Conservation (phyloP, 805 yeast genomes). For the Lipomyces oligophaga region DNA sequence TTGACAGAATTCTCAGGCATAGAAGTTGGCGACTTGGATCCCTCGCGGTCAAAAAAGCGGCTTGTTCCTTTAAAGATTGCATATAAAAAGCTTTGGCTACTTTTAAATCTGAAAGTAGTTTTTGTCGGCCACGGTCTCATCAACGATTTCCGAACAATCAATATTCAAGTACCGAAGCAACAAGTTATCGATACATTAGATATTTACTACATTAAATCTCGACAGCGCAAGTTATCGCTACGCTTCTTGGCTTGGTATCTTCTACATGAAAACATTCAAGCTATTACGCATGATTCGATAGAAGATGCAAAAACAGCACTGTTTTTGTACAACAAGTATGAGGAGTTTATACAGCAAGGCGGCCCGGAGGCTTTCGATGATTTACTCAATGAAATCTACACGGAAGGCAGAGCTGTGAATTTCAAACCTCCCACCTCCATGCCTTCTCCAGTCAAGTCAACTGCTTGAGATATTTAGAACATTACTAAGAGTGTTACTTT, state of each 20-base stretch:
- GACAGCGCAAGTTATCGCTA: slow-evolving; percentile 56
- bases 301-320: slow-evolving; percentile 93
- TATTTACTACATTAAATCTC: slow-evolving; percentile 59
- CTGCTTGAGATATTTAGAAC: no score
- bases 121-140: slow-evolving; percentile 93
- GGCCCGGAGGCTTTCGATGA: slow-evolving; percentile 47
- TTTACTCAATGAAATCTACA: slow-evolving; percentile 62
- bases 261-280: slow-evolving; percentile 72
- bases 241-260: slow-evolving; percentile 82
- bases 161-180: slow-evolving; percentile 74
- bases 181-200: slow-evolving; percentile 91
- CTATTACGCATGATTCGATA: slow-evolving; percentile 92
- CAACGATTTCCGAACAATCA: slow-evolving; percentile 90
- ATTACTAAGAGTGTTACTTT: no score
- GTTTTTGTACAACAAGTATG: slow-evolving; percentile 65
- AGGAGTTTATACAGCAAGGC: slow-evolving; percentile 56
- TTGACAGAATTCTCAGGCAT: slow-evolving; percentile 92
- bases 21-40: slow-evolving; percentile 83
- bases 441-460: no score
- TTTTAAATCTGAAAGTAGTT: slow-evolving; percentile 80
- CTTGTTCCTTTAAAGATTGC: slow-evolving; percentile 71
- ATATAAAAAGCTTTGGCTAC: slow-evolving; percentile 83
- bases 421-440: slow-evolving; percentile 37
- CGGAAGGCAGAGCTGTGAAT: slow-evolving; percentile 38
- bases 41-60: slow-evolving; percentile 56